Base-by-base conservation (phyloP, 2,329 filamentous ascomycete species). In the Blastomyces gilchristii region DNA sequence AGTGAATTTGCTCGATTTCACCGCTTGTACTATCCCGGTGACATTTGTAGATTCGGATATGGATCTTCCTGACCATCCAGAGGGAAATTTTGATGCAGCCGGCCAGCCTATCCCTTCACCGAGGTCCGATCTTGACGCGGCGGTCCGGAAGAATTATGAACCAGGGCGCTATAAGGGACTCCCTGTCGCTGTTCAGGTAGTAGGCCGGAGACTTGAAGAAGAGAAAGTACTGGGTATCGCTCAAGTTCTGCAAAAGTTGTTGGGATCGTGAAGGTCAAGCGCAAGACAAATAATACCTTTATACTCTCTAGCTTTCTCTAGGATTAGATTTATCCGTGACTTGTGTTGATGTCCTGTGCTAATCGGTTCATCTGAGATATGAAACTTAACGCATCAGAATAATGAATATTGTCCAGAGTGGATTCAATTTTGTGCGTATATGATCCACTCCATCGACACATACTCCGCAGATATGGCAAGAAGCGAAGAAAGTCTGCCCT, bases 1-100 rank as follows among this genome's bases (percentile, higher is more conserved):
- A 5, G 85, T 82, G 78, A 85, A 87, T 67, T 73, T 86, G 11
- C 74, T 87, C 0, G 85, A 87, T 67, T 87, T 87, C 66, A 77
- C 82, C 0, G 80, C 83, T 0, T 71, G 85, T 2, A 79, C 82
- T 0, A 71, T 87, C 16, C 84, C 85, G 0, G 80, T 79, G 43
- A 52, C 59, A 37, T 52, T 53, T 14, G 59, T 61, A 45, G 45
- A 61, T 9, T 69, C 73, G 65, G 65, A 69, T 0, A 66, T 73
- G 8, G 81, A 83, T 66, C 65, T 65, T 43, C 72, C 69, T 54
- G 76, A 78, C 66, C 76, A 76, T 18, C 70, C 78, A 37, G 81
- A 83, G 64, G 70, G 71, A 62, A 76, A 76, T n/a, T 78, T 81
- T 66, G 66, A 37, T 43, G 58, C 53, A 28, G 60, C 58, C 39